Conservation (phyloP, 2,329 filamentous ascomycete genomes). For the Sporothrix protearum region DNA sequence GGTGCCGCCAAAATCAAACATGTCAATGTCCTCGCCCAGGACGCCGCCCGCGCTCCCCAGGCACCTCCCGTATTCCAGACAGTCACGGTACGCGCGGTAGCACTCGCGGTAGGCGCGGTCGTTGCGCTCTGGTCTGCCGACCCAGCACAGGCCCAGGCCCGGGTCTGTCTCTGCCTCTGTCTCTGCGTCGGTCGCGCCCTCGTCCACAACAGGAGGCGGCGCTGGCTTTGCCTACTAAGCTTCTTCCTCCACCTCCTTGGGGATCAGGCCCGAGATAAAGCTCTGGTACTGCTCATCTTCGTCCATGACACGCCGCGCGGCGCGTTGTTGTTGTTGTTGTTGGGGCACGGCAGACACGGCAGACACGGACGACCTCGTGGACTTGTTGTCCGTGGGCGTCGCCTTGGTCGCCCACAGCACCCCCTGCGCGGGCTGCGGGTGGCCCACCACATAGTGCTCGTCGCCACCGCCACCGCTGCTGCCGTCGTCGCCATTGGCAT, state of each 20-base stretch:
- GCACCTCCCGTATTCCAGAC: background rate
- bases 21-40: background rate
- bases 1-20: constrained; percentile 15
- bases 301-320: constrained; percentile 33
- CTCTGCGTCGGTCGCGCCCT: background rate
- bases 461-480: background rate
- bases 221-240: constrained; percentile 1
- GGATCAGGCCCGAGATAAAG: constrained; percentile 43
- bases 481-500: background rate
- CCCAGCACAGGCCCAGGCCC: background rate
- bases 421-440: constrained; percentile 25
- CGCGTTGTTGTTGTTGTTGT: too few species aligned
- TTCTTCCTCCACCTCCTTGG: constrained; percentile 31
- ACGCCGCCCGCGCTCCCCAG: background rate
- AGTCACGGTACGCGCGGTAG: background rate
- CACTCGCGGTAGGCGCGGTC: background rate
- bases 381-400: background rate
- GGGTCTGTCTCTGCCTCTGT: background rate
- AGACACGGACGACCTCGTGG: background rate
- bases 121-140: background rate
- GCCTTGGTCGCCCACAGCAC: constrained; percentile 29
- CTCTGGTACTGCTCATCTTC: constrained; percentile 47
- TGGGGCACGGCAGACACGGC: constrained; percentile 18
- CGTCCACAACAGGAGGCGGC: background rate
- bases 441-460: constrained; percentile 21